Base-by-base conservation (phyloP, 352 stramenopile genomes). In the Phytophthora chlamydospora region DNA sequence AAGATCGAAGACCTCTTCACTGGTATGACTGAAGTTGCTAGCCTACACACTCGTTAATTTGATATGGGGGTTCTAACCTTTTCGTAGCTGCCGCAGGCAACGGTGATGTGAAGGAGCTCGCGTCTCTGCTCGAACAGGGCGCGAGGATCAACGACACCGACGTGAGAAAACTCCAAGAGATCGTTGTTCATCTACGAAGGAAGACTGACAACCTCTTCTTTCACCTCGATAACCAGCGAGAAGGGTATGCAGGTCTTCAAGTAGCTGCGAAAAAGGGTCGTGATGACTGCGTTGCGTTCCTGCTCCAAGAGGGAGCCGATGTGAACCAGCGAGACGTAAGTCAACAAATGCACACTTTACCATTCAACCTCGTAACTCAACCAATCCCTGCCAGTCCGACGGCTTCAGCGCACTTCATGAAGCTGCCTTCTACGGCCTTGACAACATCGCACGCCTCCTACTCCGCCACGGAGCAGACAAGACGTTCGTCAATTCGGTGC, bases 1-100 rank as follows among this genome's bases (percentile, higher is more conserved):
- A 85, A 78, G 67, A 83, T 85, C 19, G 80, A 89, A 45, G 80
- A 89, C 35, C 62, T 85, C 19, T 83, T 91, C 62, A 89, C 80
- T 48, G 74, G 80, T 87, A 38, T 4, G 48, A 31, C 27, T 31
- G 17, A 21, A 40, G n/a, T 27, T 36, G 21, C 36, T 9, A 17
- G 3, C 7, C n/a, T n/a, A 43, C 38, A 10, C n/a, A 43, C 2
- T 7, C 3, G 2, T 10, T 29, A 29, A 29, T 3, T 6, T 29
- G 24, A 29, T 13, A 13, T 48, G 39, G 21, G n/a, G 4, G 8
- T 12, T 1, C 17, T 42, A 45, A 1, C 4, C 34, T 19, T 52
- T 46, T 49, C 31, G 27, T 36, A 91, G 82, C 78, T 19, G 79
- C 82, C 4, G 82, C 82, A 32, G 56, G 52, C 0, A 58, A 65